phyloP scores from a whole-genome alignment of 441 rosid species.

The Gossypium davidsonii region DNA sequence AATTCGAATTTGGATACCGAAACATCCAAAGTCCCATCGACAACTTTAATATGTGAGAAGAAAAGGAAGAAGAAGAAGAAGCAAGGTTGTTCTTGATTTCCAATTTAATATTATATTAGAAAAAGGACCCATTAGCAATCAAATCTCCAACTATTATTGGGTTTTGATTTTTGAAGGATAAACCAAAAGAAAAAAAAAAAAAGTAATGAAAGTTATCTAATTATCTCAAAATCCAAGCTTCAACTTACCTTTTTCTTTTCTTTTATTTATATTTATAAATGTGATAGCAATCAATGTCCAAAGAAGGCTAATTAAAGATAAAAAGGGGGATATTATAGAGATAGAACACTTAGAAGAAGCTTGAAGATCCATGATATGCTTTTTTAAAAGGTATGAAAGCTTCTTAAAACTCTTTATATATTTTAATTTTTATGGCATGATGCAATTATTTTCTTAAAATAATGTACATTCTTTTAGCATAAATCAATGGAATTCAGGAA shows the following conservation, averaged over 20 bases:
- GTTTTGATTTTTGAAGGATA: not conserved
- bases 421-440: not conserved
- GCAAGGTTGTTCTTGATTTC: not conserved
- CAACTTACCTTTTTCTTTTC: not conserved
- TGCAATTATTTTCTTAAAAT: not conserved
- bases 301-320: not conserved
- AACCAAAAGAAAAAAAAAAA: not conserved
- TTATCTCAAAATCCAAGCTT: constrained; percentile 16
- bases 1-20: too few relatives aligned
- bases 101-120: constrained; percentile 13
- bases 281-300: constrained; percentile 4
- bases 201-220: not conserved
- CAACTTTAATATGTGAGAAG: too few relatives aligned
- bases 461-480: not conserved
- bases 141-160: constrained; percentile 36
- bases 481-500: not conserved
- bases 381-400: not conserved
- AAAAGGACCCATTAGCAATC: constrained; percentile 23
- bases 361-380: not conserved
- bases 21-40: too few relatives aligned
- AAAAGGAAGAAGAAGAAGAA: not conserved
- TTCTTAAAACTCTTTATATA: not conserved
- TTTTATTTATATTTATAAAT: not conserved
- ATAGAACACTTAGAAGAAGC: constrained; percentile 8
- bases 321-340: not conserved